Conservation (phyloP, 73 alveolate species). For the Tetrahymena thermophila region DNA sequence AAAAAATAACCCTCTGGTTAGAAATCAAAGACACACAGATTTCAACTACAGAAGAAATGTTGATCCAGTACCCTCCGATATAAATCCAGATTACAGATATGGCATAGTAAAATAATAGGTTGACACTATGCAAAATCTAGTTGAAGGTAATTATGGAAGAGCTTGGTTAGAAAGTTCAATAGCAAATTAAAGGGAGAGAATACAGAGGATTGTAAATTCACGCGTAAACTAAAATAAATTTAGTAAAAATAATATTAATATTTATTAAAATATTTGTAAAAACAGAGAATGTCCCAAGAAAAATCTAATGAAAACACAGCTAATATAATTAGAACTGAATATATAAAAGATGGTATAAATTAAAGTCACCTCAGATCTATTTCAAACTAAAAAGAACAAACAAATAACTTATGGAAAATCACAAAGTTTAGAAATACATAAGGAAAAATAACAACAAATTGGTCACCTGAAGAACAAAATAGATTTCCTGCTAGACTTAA, state of each 20-base stretch:
- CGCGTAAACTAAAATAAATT: neutral
- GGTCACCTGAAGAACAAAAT: neutral
- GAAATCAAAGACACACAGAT: neutral
- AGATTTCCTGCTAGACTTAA: neutral
- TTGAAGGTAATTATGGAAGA: neutral
- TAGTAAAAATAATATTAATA: neutral
- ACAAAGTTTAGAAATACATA: neutral
- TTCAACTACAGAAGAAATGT: neutral
- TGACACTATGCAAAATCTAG: neutral
- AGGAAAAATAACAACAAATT: neutral
- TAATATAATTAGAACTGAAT: neutral
- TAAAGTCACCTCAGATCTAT: neutral
- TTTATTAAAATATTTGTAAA: neutral
- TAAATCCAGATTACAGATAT: neutral
- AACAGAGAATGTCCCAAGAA: neutral
- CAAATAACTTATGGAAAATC: neutral
- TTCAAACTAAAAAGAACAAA: neutral
- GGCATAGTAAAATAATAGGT: neutral
- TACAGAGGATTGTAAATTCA: neutral
- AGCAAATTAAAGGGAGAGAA: neutral
- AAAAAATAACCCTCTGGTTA: neutral
- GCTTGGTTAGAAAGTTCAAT: neutral
- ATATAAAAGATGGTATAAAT: neutral
- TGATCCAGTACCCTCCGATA: neutral
- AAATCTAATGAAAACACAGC: neutral